These are phyloP conservation scores for Eryngium alpinum DNA, from an alignment of 140 eudicot genomes.

Conservation along the genomic window DNA sequence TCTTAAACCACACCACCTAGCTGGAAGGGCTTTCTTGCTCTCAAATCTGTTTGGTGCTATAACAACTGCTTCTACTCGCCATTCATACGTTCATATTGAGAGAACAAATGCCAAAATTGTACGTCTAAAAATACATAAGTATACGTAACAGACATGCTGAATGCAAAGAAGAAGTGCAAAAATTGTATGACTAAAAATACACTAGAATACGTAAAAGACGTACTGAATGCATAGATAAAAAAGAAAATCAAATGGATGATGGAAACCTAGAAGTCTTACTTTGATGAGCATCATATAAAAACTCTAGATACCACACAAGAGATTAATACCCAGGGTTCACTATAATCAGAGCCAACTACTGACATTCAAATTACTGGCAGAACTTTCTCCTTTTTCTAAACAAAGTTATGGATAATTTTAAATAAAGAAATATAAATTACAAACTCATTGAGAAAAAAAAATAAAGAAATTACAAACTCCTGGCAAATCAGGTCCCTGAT, in stretches of 20 bases:
- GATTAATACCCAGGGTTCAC: no score
- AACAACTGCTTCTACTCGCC: slow-evolving; percentile 56
- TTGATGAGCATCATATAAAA: no score
- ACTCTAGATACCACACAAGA: no score
- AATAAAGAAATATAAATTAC: no score
- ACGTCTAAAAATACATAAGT: no score
- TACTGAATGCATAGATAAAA: no score
- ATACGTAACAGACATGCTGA: background rate
- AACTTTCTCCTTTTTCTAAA: background rate
- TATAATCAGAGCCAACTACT: background rate
- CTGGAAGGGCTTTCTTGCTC: slow-evolving; percentile 79
- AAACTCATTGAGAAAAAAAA: background rate
- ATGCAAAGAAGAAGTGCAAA: background rate
- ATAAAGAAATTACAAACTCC: background rate
- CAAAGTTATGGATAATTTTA: no score
- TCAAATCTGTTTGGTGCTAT: slow-evolving; percentile 76
- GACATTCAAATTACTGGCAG: background rate
- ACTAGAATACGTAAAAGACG: no score
- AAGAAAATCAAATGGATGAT: no score
- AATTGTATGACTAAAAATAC: background rate
- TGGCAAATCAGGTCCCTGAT: background rate
- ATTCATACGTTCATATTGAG: slow-evolving; percentile 22
- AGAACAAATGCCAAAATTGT: background rate
- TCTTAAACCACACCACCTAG: slow-evolving; percentile 69
- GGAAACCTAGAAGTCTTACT: no score